phyloP scores from a whole-genome alignment of 192 early-diverging fungal species.

The Backusella parvicylindrica region DNA sequence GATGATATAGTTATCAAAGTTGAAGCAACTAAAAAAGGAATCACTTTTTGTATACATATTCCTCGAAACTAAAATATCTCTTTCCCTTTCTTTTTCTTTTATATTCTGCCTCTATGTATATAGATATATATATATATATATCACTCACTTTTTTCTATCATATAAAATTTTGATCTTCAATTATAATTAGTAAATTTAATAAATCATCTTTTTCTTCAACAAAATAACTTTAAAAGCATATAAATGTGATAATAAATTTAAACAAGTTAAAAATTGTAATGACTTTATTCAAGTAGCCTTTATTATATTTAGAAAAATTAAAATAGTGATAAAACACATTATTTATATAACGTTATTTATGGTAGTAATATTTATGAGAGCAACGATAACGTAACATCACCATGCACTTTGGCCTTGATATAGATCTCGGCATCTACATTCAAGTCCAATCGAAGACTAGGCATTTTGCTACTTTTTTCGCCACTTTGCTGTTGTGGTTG shows the following conservation, averaged over 20 bases:
- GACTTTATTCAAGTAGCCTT: neutral
- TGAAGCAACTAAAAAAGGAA: slow-evolving; percentile 20
- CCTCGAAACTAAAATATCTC: slow-evolving; percentile 8
- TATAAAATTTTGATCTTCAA: neutral
- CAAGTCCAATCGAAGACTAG: slow-evolving; percentile 9
- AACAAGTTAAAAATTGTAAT: neutral
- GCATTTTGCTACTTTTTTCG: slow-evolving; percentile 5
- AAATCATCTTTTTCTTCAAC: no score
- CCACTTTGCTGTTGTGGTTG: neutral
- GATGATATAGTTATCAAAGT: slow-evolving; percentile 18
- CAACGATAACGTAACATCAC: slow-evolving; percentile 17
- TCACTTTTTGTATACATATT: slow-evolving; percentile 21
- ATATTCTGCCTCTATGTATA: neutral
- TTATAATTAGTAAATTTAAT: neutral
- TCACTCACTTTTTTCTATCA: neutral
- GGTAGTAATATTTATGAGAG: neutral
- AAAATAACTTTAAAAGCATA: no score
- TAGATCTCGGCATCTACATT: slow-evolving; percentile 12
- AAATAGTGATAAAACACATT: neutral
- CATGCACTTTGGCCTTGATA: slow-evolving; percentile 14
- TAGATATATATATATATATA: neutral
- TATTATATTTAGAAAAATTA: neutral
- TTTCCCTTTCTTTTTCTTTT: neutral
- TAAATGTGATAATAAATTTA: no score
- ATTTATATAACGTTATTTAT: neutral